Evolutionary conservation across 441 rosid genomes (phyloP), one percentile per base, ranked within the genome.

Genomic region (Melianthus villosus): DNA sequence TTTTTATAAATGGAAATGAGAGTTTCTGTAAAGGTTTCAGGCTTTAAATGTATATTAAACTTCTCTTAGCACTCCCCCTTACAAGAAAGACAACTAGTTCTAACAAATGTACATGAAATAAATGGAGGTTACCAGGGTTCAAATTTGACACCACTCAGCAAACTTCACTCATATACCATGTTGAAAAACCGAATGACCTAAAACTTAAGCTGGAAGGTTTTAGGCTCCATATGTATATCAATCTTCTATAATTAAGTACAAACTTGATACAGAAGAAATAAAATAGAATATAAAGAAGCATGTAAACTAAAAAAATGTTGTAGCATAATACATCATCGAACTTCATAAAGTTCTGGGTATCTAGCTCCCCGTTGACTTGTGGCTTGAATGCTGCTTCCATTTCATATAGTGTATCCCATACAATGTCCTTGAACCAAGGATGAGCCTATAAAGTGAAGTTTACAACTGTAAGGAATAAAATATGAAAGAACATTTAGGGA

Each of bases 331-430:
- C 97, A 65, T 82, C 97, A 53, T 87, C 97, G 61, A 82, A 87
- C 68, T 87, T 87, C 94, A 87, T 82, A 50, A 87, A 87, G 59
- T 87, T 87, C 55, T 72, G 93, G 26, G 97, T 87, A 62, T 87
- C 97, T 34, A 87, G 72, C 67, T 87, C 97, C 34, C 80, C 91
- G 34, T 72, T 80, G 53, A 87, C 82, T 73, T 82, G 91, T 33
- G 97, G 97, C 52, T 77, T 82, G 67, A 69, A 80, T 17, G 97
- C 94, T 50, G 97, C 94, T 28, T 80, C 84, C 86, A 73, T 75
- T 68, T 82, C 86, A 54, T 87, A 87, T 28, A 82, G 79, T 64
- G 70, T 77, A 52, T 80, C 94, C 97, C 97, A 87, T 35, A 50
- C 57, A 56, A 80, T 23, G n/a, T 65, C 73, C 40, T 56, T 75